Evolutionary conservation across 2,329 filamentous ascomycete species (phyloP).

Genomic region (Fusarium pseudocircinatum): DNA sequence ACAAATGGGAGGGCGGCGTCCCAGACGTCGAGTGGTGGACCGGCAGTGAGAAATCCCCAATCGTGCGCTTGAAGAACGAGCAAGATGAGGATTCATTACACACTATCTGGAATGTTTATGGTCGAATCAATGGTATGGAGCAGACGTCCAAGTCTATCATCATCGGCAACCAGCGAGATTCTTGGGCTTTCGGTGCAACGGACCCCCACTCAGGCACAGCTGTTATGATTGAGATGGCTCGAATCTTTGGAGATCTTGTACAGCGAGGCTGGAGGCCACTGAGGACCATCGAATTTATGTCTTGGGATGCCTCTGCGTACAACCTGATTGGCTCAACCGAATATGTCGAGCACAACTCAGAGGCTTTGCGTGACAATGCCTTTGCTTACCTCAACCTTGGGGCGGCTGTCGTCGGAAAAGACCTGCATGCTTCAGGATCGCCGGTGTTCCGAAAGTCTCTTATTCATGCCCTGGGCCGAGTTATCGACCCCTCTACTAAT

Average conservation of each 20-base stretch:
- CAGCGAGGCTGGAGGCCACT: slow-evolving; percentile 86
- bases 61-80: slow-evolving; percentile 83
- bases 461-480: slow-evolving; percentile 76
- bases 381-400: slow-evolving; percentile 94
- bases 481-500: slow-evolving; percentile 77
- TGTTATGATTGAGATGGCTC: slow-evolving; percentile 87
- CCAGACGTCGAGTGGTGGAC: slow-evolving; percentile 87
- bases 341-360: slow-evolving; percentile 86
- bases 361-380: slow-evolving; percentile 75
- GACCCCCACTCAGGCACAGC: slow-evolving; percentile 91
- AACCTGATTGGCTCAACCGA: slow-evolving; percentile 95
- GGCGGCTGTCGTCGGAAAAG: slow-evolving; percentile 77
- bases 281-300: slow-evolving; percentile 96
- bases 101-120: slow-evolving; percentile 92
- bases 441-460: slow-evolving; percentile 81
- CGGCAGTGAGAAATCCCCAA: slow-evolving; percentile 77
- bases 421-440: slow-evolving; percentile 82
- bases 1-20: slow-evolving; percentile 80
- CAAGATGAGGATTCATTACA: slow-evolving; percentile 86
- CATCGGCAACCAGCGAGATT: slow-evolving; percentile 92
- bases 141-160: slow-evolving; percentile 85
- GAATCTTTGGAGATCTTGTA: slow-evolving; percentile 83
- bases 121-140: slow-evolving; percentile 84
- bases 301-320: slow-evolving; percentile 94
- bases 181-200: slow-evolving; percentile 88